These are phyloP conservation scores for Jaapia argillacea DNA, from an alignment of 768 basidiomycete species.

Conservation along the genomic window DNA sequence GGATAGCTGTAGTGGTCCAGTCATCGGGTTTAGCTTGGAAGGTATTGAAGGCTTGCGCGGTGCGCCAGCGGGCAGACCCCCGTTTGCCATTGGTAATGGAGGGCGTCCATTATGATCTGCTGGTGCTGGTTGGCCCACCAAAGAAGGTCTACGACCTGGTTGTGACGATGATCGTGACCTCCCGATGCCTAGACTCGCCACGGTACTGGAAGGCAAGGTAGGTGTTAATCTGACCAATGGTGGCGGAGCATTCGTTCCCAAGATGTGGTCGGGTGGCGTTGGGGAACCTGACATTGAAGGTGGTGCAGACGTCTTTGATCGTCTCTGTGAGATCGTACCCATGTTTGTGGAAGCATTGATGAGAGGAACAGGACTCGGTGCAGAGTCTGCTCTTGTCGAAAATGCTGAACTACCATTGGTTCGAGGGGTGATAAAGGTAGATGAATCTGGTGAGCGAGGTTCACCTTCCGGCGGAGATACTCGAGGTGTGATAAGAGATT, in stretches of 20 bases:
- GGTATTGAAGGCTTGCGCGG: slow-evolving; percentile 55
- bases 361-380: slow-evolving; percentile 20
- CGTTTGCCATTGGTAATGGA: slow-evolving; percentile 40
- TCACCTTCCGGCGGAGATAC: slow-evolving; percentile 9
- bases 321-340: slow-evolving; percentile 61
- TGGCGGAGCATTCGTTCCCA: too few species aligned
- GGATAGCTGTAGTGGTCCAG: slow-evolving; percentile 34
- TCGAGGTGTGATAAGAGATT: slow-evolving; percentile 10
- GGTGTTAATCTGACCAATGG: too few species aligned
- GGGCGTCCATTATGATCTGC: slow-evolving; percentile 5
- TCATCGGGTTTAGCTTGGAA: slow-evolving; percentile 43
- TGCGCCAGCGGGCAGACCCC: too few species aligned
- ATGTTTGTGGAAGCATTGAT: slow-evolving; percentile 51
- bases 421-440: slow-evolving; percentile 23
- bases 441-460: slow-evolving; percentile 33
- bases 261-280: too few species aligned
- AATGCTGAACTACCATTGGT: too few species aligned
- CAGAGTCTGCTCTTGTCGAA: slow-evolving; percentile 11
- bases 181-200: slow-evolving; percentile 24
- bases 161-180: slow-evolving; percentile 69
- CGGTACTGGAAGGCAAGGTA: slow-evolving; percentile 31
- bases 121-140: slow-evolving; percentile 16
- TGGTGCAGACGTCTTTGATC: slow-evolving; percentile 56
- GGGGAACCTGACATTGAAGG: slow-evolving; percentile 21
- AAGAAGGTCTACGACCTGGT: slow-evolving; percentile 60